A percentile compares a stretch with the other conserved stretches of the same genome.
phyloP scores from a whole-genome alignment of 129 eudicot genomes.

The Helichrysum umbraculigerum region DNA sequence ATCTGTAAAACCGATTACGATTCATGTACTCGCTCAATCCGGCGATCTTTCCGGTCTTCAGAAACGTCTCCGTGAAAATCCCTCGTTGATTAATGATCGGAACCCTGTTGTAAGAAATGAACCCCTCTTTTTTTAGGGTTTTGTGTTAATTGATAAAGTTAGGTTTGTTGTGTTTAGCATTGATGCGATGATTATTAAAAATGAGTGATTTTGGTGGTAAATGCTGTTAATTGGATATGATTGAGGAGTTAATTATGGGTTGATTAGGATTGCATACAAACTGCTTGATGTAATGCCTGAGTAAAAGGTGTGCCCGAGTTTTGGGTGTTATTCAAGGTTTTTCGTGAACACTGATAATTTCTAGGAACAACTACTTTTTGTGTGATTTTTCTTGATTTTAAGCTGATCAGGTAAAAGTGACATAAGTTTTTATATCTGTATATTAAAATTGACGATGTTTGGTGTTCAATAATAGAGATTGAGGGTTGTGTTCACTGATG shows the following conservation, averaged over 20 bases:
- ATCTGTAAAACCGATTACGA: constrained; percentile 61
- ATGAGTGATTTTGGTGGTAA: not conserved
- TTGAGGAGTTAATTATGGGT: not conserved
- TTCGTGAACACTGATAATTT: not conserved
- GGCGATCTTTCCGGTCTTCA: constrained; percentile 73
- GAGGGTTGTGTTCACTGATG: not conserved
- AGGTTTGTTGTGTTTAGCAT: not conserved
- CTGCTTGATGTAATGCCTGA: not conserved
- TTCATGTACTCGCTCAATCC: constrained; percentile 79
- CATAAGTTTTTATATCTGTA: too few species aligned
- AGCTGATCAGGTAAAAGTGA: not conserved
- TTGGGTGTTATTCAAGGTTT: not conserved
- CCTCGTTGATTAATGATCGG: constrained; percentile 83
- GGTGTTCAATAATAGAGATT: too few species aligned
- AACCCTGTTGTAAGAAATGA: constrained; percentile 77
- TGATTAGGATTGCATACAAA: not conserved
- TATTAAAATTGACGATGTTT: too few species aligned
- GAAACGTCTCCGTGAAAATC: constrained; percentile 61
- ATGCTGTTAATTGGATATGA: not conserved
- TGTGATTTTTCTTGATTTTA: not conserved
- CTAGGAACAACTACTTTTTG: not conserved
- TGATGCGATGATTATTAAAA: not conserved
- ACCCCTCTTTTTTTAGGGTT: not conserved
- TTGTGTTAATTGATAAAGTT: not conserved
- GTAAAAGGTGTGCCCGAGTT: not conserved